A percentile compares a stretch with the other conserved stretches of the same genome.
Conservation (phyloP, 2,329 filamentous ascomycete species). For the Emmonsiellopsis sp. region DNA sequence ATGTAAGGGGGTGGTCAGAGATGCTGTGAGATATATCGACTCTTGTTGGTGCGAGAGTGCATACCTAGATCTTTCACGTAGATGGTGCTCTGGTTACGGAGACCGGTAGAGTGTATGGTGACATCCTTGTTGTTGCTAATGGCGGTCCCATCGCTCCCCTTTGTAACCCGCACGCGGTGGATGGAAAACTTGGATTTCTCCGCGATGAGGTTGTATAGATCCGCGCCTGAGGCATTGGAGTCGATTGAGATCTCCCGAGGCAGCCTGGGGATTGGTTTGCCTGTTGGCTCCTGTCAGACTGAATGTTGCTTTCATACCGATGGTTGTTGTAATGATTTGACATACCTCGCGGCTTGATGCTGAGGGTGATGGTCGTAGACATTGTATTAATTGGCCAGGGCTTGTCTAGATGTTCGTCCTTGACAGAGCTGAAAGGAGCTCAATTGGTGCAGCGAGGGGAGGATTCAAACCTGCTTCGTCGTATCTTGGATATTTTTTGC, state of each 20-base stretch:
- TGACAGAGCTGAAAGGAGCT: too few species aligned
- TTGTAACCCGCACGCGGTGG: conserved; percentile 56
- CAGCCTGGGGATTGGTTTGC: conserved; percentile 53
- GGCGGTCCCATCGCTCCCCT: conserved; percentile 51
- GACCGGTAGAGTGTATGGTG: conserved; percentile 46
- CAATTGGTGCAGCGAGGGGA: too few species aligned
- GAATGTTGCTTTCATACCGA: background rate
- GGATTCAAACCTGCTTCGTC: too few species aligned
- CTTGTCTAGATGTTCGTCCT: background rate
- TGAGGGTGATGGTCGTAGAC: conserved; percentile 9
- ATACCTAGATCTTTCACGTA: conserved; percentile 90
- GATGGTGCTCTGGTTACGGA: conserved; percentile 53
- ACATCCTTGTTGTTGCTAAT: conserved; percentile 47
- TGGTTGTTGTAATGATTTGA: background rate
- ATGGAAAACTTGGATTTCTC: conserved; percentile 45
- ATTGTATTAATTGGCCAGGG: background rate
- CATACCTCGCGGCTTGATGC: conserved; percentile 13
- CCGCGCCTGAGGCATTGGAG: conserved; percentile 41
- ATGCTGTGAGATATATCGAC: background rate
- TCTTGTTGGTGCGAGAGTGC: conserved; percentile 15
- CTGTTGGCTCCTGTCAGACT: conserved; percentile 26
- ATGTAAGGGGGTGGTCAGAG: background rate
- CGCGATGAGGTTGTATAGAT: conserved; percentile 51
- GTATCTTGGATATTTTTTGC: too few species aligned
- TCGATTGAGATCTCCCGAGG: conserved; percentile 47